Evolutionary conservation across 805 yeast genomes (phyloP).

Genomic region (Jamesozyma jinghongensis): DNA sequence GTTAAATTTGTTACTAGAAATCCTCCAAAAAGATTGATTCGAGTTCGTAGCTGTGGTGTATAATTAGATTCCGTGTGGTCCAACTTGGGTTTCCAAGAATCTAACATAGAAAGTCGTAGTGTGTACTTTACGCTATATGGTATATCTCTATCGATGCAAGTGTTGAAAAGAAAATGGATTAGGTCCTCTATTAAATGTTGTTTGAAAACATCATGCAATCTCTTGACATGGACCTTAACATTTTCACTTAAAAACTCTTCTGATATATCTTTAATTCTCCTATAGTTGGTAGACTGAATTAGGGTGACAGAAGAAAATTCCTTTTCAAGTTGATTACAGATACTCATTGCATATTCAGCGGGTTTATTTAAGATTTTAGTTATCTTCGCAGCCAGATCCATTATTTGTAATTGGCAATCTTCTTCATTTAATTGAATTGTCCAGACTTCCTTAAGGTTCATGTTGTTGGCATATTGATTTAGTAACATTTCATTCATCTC

Average conservation of each 20-base stretch:
- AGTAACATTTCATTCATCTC: constrained; percentile 1
- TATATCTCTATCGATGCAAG: constrained; percentile 7
- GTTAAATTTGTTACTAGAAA: constrained; percentile 21
- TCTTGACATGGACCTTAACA: constrained; percentile 15
- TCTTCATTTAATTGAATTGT: constrained; percentile 23
- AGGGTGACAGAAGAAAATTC: constrained; percentile 17
- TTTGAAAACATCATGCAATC: constrained; percentile 20
- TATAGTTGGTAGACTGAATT: constrained; percentile 12
- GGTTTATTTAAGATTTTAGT: constrained; percentile 19
- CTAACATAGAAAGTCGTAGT: constrained; percentile 18
- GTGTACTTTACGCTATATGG: constrained; percentile 9
- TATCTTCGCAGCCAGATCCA: constrained; percentile 21
- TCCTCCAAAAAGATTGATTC: constrained; percentile 24
- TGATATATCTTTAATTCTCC: constrained; percentile 12
- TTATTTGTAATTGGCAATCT: constrained; percentile 18
- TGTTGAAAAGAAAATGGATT: constrained; percentile 16
- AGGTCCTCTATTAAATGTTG: constrained; percentile 19
- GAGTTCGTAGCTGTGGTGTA: constrained; percentile 3
- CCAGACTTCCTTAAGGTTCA: constrained; percentile 13
- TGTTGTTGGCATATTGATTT: constrained; percentile 7
- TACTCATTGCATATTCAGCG: constrained; percentile 18
- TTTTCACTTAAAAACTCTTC: constrained; percentile 15
- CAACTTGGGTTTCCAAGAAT: constrained; percentile 17
- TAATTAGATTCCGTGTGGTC: constrained; percentile 1
- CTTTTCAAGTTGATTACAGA: constrained; percentile 13